phyloP scores from a whole-genome alignment of 2,329 filamentous ascomycete genomes.

The Colletotrichum caudatum region DNA sequence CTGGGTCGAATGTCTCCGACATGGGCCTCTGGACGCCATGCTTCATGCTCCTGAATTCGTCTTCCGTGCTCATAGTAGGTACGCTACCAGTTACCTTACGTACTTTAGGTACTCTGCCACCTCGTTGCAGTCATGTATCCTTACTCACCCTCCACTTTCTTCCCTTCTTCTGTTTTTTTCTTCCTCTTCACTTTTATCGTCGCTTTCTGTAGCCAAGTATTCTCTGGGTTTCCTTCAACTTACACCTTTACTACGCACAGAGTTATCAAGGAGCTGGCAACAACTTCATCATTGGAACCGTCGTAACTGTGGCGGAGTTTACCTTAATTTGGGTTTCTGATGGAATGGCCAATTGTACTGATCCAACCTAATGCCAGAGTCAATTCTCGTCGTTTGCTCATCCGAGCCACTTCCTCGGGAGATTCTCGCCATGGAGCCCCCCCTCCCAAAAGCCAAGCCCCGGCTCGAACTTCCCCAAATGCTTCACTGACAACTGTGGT shows the following conservation, averaged over 20 bases:
- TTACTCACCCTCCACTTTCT: background rate
- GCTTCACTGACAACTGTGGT: background rate
- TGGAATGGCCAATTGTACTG: slow-evolving; percentile 12
- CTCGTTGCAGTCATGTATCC: background rate
- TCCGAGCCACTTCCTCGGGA: background rate
- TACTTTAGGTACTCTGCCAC: background rate
- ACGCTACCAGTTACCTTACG: too few species aligned
- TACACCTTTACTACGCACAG: background rate
- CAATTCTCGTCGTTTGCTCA: too few species aligned
- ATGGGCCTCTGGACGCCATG: slow-evolving; percentile 20
- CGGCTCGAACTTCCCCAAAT: slow-evolving; percentile 16
- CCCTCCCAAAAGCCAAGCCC: slow-evolving; percentile 20
- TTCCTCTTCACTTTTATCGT: background rate
- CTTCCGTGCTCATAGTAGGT: slow-evolving; percentile 7
- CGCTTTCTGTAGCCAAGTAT: background rate
- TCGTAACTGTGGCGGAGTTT: background rate
- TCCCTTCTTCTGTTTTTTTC: background rate
- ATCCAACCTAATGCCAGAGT: background rate
- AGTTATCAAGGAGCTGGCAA: background rate
- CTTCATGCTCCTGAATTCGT: slow-evolving; percentile 28
- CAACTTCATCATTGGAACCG: background rate
- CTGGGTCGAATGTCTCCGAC: slow-evolving; percentile 24
- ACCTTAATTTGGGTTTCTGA: slow-evolving; percentile 11
- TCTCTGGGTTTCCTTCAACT: background rate
- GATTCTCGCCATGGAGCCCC: background rate